Evolutionary conservation across 2,329 filamentous ascomycete genomes (phyloP).

Genomic region (Fusarium sp.): DNA sequence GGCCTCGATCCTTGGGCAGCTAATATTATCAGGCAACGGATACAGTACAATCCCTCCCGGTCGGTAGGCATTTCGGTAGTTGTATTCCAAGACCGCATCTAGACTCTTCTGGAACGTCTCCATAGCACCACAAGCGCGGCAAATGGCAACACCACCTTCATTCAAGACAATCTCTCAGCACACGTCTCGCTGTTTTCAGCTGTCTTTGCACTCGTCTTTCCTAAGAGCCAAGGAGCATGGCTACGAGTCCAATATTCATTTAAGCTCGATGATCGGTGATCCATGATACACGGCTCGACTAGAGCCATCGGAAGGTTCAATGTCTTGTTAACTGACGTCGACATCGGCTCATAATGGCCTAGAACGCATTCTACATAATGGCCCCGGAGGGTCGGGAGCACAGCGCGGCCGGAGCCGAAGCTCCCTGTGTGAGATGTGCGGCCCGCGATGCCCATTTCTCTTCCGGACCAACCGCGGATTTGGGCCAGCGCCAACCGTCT

Average conservation of each 20-base stretch:
- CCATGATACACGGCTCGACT: background rate
- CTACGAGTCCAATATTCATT: background rate
- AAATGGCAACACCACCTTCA: conserved; percentile 34
- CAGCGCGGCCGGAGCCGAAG: background rate
- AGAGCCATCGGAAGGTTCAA: background rate
- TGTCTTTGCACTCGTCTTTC: background rate
- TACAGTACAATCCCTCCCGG: conserved; percentile 18
- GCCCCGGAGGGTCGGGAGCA: background rate
- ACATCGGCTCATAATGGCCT: conserved; percentile 1
- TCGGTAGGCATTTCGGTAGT: conserved; percentile 6
- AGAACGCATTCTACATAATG: background rate
- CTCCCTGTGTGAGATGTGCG: background rate
- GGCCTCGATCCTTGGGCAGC: background rate
- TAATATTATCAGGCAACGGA: conserved; percentile 9
- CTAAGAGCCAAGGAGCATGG: background rate
- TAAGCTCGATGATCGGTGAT: background rate
- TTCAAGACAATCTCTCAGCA: conserved; percentile 8
- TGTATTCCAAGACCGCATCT: conserved; percentile 24
- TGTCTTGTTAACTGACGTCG: background rate
- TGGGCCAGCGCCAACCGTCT: background rate
- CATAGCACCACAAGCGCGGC: conserved; percentile 32
- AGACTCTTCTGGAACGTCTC: conserved; percentile 35
- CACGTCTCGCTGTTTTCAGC: background rate
- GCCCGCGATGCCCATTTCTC: background rate
- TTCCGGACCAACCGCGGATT: background rate